Base-by-base conservation (phyloP, 225 moss, liverwort and hornwort genomes). In the Lunularia cruciata region DNA sequence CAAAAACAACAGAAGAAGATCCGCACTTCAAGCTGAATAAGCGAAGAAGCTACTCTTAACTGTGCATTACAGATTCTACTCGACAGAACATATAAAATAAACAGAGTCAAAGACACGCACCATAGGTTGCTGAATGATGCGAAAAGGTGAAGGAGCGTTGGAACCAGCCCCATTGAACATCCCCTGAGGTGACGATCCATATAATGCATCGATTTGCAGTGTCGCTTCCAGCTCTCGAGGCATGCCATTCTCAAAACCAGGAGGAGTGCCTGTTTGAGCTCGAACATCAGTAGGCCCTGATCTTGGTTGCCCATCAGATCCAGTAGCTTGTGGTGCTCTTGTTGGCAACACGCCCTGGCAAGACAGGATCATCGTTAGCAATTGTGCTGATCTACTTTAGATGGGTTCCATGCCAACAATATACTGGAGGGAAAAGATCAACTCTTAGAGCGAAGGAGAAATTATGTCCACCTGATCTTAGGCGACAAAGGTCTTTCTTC, bases 161-260 rank as follows among this genome's bases (percentile, higher is more conserved):
- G 69, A 69, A 78, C 86, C 98, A 36, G 72, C 39, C 63, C 75
- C 55, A 42, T 76, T 52, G 54, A 86, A 62, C 0, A 75, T 69
- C 16, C 77, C 84, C 16, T 67, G 52, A 19, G 77, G 57, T 37
- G 92, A 86, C 73, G 89, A 69, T 61, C 89, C 91, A 79, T 93
- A 98, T 0, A 93, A 82, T 23, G 98, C 90, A 81, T 98, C 98
- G 69, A 98, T 85, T 64, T 93, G 93, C 19, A 98, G 62, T 76
- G 73, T 77, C 34, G 77, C 81, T 61, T 98, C 98, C 73, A 98
- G 67, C 60, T 93, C 98, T 66, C 89, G 80, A 33, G 86, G 79
- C 46, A 82, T 75, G 30, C 79, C 72, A 63, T 80, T 85, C 8
- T 83, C 79, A 58, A 84, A 89, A 68, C 78, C 77, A 25, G 72